A percentile compares a stretch with the other conserved stretches of the same genome.
phyloP scores from a whole-genome alignment of 441 rosid genomes.

The Eutrema salsugineum region DNA sequence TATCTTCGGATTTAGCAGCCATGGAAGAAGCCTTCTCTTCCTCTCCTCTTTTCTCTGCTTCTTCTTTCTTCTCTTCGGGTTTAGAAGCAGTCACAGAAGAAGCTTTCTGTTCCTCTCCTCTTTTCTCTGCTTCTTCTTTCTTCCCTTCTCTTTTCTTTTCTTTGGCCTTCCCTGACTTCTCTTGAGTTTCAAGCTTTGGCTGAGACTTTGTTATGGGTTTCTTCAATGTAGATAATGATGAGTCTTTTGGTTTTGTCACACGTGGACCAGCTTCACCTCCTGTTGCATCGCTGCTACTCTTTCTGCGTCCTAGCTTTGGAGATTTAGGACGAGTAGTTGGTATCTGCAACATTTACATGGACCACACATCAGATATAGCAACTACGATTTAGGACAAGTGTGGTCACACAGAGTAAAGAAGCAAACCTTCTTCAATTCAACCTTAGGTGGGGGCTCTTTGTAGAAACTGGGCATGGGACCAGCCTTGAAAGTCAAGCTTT shows the following conservation, averaged over 20 bases:
- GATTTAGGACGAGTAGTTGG: slow-evolving; percentile 82
- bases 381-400: neutral
- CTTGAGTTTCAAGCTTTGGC: slow-evolving; percentile 28
- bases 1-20: slow-evolving; percentile 22
- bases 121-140: slow-evolving; percentile 19
- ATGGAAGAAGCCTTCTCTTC: slow-evolving; percentile 20
- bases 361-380: neutral
- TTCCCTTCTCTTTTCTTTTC: slow-evolving; percentile 22
- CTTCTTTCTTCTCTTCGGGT: slow-evolving; percentile 23
- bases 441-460: slow-evolving; percentile 72
- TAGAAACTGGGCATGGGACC: slow-evolving; percentile 72
- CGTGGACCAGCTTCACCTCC: slow-evolving; percentile 40
- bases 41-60: slow-evolving; percentile 29
- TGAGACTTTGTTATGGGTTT: slow-evolving; percentile 47
- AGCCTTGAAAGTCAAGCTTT: slow-evolving; percentile 71
- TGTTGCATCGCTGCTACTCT: slow-evolving; percentile 39
- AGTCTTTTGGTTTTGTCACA: slow-evolving; percentile 35
- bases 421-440: slow-evolving; percentile 66
- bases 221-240: slow-evolving; percentile 28
- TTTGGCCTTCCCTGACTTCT: slow-evolving; percentile 17
- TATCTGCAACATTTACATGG: slow-evolving; percentile 42
- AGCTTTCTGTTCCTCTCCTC: slow-evolving; percentile 25
- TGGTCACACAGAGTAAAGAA: slow-evolving; percentile 13
- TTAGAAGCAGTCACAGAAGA: slow-evolving; percentile 3
- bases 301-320: slow-evolving; percentile 89